A percentile compares a stretch with the other conserved stretches of the same genome.
These are phyloP conservation scores for Juglanconis oblonga DNA, from an alignment of 2,329 filamentous ascomycete species.

Conservation along the genomic window DNA sequence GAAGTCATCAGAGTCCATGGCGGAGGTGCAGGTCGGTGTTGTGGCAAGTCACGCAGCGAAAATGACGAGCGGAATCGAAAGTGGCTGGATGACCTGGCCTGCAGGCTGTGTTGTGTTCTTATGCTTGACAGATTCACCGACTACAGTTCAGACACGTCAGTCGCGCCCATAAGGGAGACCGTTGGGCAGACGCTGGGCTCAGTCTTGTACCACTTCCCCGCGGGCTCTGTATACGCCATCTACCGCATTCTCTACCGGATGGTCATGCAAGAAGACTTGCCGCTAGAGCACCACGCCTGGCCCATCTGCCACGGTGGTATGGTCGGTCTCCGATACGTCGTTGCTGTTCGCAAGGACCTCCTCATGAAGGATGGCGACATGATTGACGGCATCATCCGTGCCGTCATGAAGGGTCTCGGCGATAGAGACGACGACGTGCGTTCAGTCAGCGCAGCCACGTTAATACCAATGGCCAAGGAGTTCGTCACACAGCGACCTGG, in stretches of 20 bases:
- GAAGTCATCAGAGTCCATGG: slow-evolving; percentile 93
- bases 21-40: slow-evolving; percentile 75
- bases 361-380: slow-evolving; percentile 79
- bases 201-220: slow-evolving; percentile 77
- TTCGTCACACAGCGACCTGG: slow-evolving; percentile 81
- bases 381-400: slow-evolving; percentile 87
- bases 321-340: slow-evolving; percentile 92
- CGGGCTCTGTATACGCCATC: slow-evolving; percentile 75
- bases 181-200: slow-evolving; percentile 92
- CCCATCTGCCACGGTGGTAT: slow-evolving; percentile 97
- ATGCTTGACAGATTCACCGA: slow-evolving; percentile 98
- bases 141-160: slow-evolving; percentile 95
- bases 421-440: slow-evolving; percentile 94
- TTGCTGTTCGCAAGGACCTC: slow-evolving; percentile 90
- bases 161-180: slow-evolving; percentile 92
- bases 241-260: slow-evolving; percentile 84
- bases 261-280: slow-evolving; percentile 85
- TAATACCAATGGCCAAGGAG: slow-evolving; percentile 94
- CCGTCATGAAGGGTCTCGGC: slow-evolving; percentile 91
- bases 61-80: slow-evolving; percentile 77
- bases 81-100: slow-evolving; percentile 95
- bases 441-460: slow-evolving; percentile 92
- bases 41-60: slow-evolving; percentile 65
- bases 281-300: slow-evolving; percentile 75
- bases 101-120: slow-evolving; percentile 88